phyloP scores from a whole-genome alignment of 129 eudicot genomes.

The Escallonia rubra region DNA sequence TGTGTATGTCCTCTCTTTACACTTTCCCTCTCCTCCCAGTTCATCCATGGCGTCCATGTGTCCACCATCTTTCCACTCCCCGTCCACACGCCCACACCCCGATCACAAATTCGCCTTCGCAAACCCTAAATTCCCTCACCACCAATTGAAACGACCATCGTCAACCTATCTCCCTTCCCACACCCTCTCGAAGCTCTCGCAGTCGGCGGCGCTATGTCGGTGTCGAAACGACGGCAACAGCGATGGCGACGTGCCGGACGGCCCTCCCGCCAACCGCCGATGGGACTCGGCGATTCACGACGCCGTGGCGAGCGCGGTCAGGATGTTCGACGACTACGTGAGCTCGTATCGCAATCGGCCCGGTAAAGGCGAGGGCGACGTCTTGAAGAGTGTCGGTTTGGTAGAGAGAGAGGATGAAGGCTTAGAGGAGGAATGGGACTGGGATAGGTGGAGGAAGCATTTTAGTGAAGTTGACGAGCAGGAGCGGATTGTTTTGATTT shows the following conservation, averaged over 20 bases:
- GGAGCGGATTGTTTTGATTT: conserved; percentile 53
- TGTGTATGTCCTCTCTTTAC: neutral
- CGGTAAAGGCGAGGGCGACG: neutral
- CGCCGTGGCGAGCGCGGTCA: conserved; percentile 39
- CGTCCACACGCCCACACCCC: conserved; percentile 35
- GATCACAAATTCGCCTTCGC: conserved; percentile 32
- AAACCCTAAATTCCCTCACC: conserved; percentile 23
- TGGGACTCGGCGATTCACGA: conserved; percentile 65
- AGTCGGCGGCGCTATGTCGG: conserved; percentile 30
- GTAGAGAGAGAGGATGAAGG: conserved; percentile 9
- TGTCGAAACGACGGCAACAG: conserved; percentile 25
- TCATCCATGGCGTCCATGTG: conserved; percentile 58
- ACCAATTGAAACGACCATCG: conserved; percentile 15
- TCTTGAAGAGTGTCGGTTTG: neutral
- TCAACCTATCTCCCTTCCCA: conserved; percentile 21
- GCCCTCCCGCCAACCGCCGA: conserved; percentile 13
- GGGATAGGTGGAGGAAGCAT: conserved; percentile 91
- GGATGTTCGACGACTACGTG: conserved; percentile 38
- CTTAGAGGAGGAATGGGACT: conserved; percentile 63
- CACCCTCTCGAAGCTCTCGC: conserved; percentile 26
- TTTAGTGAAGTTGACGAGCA: conserved; percentile 72
- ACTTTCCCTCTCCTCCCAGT: conserved; percentile 5
- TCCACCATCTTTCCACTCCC: conserved; percentile 43
- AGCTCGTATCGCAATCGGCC: conserved; percentile 1
- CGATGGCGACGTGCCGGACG: neutral